Conservation (phyloP, 2,329 filamentous ascomycete genomes). For the Fusarium hostae region DNA sequence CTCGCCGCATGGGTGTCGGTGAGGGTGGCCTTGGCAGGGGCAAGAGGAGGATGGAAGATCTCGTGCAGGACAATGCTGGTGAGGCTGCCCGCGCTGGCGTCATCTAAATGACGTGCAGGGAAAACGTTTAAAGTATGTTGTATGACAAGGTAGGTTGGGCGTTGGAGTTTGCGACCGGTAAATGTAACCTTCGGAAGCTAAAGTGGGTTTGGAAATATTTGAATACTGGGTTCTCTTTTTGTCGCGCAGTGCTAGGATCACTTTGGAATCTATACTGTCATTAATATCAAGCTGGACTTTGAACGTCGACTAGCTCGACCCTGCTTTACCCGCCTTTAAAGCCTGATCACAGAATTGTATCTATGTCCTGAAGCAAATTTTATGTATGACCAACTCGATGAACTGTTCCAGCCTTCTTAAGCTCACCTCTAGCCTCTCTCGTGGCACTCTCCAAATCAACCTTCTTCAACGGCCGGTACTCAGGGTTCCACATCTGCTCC, state of each 20-base stretch:
- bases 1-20: constrained; percentile 93
- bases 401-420: constrained; percentile 47
- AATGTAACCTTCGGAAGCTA: constrained; percentile 32
- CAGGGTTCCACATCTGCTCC: constrained; percentile 83
- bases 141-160: constrained; percentile 38
- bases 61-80: constrained; percentile 66
- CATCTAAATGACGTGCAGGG: constrained; percentile 50
- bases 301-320: not conserved
- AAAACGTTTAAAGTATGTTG: constrained; percentile 14
- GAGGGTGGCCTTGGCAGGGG: constrained; percentile 75
- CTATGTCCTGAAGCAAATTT: not conserved
- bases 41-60: constrained; percentile 68
- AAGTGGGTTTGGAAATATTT: constrained; percentile 24
- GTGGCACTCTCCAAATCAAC: constrained; percentile 64
- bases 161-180: constrained; percentile 37
- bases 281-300: constrained; percentile 4
- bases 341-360: not conserved
- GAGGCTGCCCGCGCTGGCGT: constrained; percentile 70
- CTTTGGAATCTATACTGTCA: constrained; percentile 15
- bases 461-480: constrained; percentile 71
- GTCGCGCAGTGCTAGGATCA: constrained; percentile 16
- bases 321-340: not conserved
- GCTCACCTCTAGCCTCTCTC: constrained; percentile 61
- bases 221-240: constrained; percentile 29
- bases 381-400: constrained; percentile 31